Conservation (phyloP, 441 rosid species). For the Hura crepitans region DNA sequence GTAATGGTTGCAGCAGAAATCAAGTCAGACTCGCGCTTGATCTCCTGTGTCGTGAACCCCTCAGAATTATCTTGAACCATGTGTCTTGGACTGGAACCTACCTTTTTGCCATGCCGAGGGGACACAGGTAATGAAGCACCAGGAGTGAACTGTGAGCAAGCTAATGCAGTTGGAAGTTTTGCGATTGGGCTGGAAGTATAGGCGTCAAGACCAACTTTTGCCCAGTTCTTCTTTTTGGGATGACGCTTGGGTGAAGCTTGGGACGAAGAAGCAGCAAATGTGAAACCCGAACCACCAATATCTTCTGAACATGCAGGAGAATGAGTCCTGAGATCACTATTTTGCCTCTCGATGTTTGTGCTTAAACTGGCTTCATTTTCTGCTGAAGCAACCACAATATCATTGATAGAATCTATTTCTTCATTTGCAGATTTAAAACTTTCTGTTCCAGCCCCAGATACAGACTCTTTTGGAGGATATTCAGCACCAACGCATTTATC, state of each 20-base stretch:
- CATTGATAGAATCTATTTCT: conserved; percentile 55
- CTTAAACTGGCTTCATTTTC: conserved; percentile 66
- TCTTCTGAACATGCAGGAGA: conserved; percentile 38
- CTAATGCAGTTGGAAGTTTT: conserved; percentile 37
- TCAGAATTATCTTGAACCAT: conserved; percentile 35
- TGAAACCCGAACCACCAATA: conserved; percentile 49
- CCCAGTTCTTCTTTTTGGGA: conserved; percentile 40
- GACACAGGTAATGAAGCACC: conserved; percentile 41
- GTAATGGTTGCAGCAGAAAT: conserved; percentile 38
- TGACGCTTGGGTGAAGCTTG: conserved; percentile 44
- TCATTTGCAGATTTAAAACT: conserved; percentile 81
- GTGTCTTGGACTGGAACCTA: conserved; percentile 34
- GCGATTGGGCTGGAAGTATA: conserved; percentile 32
- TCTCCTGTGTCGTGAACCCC: conserved; percentile 39
- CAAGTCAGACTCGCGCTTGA: conserved; percentile 39
- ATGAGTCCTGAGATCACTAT: conserved; percentile 37
- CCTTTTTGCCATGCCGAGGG: conserved; percentile 34
- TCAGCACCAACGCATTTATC: conserved; percentile 37
- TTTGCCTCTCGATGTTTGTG: conserved; percentile 40
- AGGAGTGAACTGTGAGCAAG: conserved; percentile 44
- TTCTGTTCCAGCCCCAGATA: conserved; percentile 75
- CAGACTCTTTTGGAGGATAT: conserved; percentile 41
- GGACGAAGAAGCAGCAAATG: conserved; percentile 58
- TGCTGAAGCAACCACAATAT: conserved; percentile 41
- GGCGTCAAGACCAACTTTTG: conserved; percentile 39